Evolutionary conservation across 305 asterid genomes (phyloP), one percentile per base, ranked within the genome.

Genomic region (Withania somnifera): DNA sequence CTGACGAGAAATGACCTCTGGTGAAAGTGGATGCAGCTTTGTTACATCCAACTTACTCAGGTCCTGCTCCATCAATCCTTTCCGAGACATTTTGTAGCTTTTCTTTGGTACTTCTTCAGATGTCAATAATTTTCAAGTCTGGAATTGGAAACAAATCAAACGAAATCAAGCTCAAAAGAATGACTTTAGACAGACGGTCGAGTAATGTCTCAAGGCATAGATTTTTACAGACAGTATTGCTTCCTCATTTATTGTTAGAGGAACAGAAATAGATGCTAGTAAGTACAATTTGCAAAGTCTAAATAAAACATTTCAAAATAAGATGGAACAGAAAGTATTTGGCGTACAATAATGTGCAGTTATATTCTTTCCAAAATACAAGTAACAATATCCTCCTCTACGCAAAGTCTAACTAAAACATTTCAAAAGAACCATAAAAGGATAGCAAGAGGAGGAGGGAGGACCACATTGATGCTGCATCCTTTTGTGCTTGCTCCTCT

Each of bases 51-150:
- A 87, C 93, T 94, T 94, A 86, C 93, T 93, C 40, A 95, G 78
- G 81, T 95, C 98, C 89, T 95, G 98, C 91, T 95, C 98, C 98
- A 94, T 95, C 88, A 95, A 87, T 4, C 99, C 99, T 85, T 92
- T 94, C 71, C 87, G 88, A 84, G 97, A 89, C 98, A 95, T 95
- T 69, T 88, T 95, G 79, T 75, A 24, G 60, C 86, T 56, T 83
- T 77, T 87, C 75, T 80, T 80, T 28, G 79, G 26, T 73, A 47
- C 17, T 45, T 26, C 34, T 64, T 30, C 78, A 30, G 78, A 6
- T 9, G 40, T 28, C 78, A 0, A 36, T 63, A 64, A 64, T n/a
- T 78, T 68, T 57, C 67, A 85, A 66, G 84, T 50, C 80, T 79
- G 84, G 30, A 79, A 85, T 68, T 64, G 24, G 61, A 76, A 56